Evolutionary conservation across 2,329 filamentous ascomycete genomes (phyloP), one percentile per base, ranked within the genome.

Genomic region (Fusarium musae): DNA sequence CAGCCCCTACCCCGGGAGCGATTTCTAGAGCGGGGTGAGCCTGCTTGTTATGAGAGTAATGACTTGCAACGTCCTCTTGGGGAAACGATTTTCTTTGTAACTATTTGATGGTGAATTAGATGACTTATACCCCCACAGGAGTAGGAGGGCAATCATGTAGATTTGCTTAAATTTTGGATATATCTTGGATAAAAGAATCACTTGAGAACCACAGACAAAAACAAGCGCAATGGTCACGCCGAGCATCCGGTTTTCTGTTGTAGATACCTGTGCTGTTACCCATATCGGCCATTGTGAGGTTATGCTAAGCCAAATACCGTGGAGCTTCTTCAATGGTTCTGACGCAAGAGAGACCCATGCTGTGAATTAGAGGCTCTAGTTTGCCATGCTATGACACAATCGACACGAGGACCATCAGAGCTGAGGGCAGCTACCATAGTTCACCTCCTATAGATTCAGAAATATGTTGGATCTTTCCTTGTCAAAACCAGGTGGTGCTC

Each of bases 1-100:
- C 59, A 84, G 82, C 53, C 82, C 82, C 3, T 77, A 69, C 32
- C 77, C 75, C 12, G 78, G 78, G 44, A 82, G 79, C 70, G 79
- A 82, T 60, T 80, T 78, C 56, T 80, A 75, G 60, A 52, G 44
- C 43, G 63, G 50, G 53, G 56, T 50, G 56, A 32, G 47, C 39
- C 62, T 61, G 59, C 66, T 64, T 61, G 52, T 69, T 63, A 74
- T 68, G 71, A 70, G 64, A 69, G 69, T 77, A 66, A 78, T 78
- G 77, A 79, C 75, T 70, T 78, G 74, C 70, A 77, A 78, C 69
- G 75, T 69, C 72, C 70, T 73, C 75, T 70, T 71, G 73, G 64
- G 69, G 65, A 75, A 77, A 72, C 59, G 65, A 71, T 73, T 78
- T 78, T 73, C 66, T 76, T 78, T 78, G 76, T 74, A 77, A 54